Conservation (phyloP, 2,329 filamentous ascomycete species). For the Ophiostoma australiae region DNA sequence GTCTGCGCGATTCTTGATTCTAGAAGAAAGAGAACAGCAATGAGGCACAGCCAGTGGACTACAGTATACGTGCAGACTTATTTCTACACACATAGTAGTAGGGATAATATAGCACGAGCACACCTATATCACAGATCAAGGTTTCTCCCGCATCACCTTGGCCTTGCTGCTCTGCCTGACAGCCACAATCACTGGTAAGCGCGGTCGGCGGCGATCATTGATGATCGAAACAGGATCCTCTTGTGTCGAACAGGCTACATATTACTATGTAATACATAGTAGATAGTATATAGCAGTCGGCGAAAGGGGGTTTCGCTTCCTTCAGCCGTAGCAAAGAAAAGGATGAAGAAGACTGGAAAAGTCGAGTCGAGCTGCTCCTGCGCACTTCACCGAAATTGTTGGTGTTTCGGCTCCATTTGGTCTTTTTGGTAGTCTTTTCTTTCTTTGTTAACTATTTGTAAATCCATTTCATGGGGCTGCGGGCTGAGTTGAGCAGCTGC, state of each 20-base stretch:
- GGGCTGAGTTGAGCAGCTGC: background rate
- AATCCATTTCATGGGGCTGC: constrained; percentile 2
- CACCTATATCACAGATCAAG: background rate
- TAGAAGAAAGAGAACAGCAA: background rate
- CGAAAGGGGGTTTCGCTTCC: background rate
- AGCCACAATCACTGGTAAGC: background rate
- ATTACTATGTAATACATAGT: no score
- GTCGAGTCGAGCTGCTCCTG: background rate
- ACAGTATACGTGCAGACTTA: background rate
- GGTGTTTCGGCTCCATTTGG: background rate
- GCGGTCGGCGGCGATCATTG: background rate
- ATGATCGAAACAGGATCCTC: background rate
- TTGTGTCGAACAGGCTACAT: no score
- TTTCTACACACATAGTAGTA: no score
- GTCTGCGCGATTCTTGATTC: background rate
- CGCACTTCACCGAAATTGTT: background rate
- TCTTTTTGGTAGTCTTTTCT: background rate
- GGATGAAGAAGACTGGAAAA: background rate
- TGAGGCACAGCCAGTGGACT: background rate
- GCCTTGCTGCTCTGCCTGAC: background rate
- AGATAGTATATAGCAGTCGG: background rate
- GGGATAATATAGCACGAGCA: background rate
- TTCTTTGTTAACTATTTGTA: background rate
- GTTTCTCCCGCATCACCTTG: background rate
- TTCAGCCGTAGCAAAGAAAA: background rate